Evolutionary conservation across 2,329 filamentous ascomycete species (phyloP), one percentile per base, ranked within the genome.

Genomic region (Stagonosporopsis vannaccii): DNA sequence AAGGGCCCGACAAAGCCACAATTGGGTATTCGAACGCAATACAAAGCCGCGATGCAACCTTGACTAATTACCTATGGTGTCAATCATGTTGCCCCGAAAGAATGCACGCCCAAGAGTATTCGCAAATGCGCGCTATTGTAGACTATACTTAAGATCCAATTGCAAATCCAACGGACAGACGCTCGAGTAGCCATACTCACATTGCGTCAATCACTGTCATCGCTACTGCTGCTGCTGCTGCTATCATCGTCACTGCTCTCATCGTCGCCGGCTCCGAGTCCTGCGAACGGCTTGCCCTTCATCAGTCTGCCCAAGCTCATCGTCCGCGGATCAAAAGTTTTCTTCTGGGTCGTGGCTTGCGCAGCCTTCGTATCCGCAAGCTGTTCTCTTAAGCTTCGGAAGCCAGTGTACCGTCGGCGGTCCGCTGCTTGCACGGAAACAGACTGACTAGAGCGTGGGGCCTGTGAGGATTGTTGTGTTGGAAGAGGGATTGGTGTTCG

Each of bases 111-210:
- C n/a, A n/a, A n/a, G n/a, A n/a, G n/a, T n/a, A n/a, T n/a, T n/a
- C n/a, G n/a, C n/a, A n/a, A n/a, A n/a, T n/a, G n/a, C n/a, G n/a
- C n/a, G n/a, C n/a, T n/a, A n/a, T n/a, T n/a, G n/a, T n/a, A n/a
- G n/a, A n/a, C n/a, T n/a, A n/a, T n/a, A n/a, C n/a, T n/a, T n/a
- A n/a, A n/a, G n/a, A n/a, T n/a, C n/a, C n/a, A n/a, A n/a, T n/a
- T n/a, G n/a, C 25, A 26, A 26, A 26, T 26, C 9, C 25, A 5
- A 26, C 5, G 25, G 5, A 26, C 20, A 42, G 28, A 85, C 60
- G 35, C 33, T 15, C 20, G 3, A 30, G 25, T n/a, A 20, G 32
- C 22, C 44, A 28, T 37, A 23, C 32, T 48, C 17, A 15, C 22
- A 32, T 20, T 11, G 17, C 9, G 9, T 49, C 13, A 56, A 17